Conservation (phyloP, 257 asterid genomes). For the Gentiana dahurica region DNA sequence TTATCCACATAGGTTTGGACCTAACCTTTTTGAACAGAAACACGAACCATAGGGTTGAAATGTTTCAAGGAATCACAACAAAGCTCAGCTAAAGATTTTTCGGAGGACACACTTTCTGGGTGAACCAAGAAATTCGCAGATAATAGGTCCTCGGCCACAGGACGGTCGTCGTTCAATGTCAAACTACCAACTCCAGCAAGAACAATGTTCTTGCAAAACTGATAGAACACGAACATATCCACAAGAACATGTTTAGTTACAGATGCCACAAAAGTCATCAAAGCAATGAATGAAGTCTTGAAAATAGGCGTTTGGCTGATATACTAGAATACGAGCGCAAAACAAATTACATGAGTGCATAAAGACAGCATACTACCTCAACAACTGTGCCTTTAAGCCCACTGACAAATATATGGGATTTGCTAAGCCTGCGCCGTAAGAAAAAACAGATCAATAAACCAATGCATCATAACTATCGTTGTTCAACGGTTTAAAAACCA, state of each 20-base stretch:
- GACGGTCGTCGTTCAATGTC: conserved; percentile 74
- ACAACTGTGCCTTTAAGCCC: conserved; percentile 76
- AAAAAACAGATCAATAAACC: not conserved
- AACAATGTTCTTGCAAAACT: conserved; percentile 97
- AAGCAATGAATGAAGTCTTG: too few species aligned
- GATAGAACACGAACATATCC: conserved; percentile 9
- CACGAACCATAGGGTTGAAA: conserved; percentile 96
- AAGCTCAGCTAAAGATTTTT: conserved; percentile 75
- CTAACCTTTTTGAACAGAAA: conserved; percentile 71
- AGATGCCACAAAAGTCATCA: too few species aligned
- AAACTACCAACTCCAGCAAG: conserved; percentile 97
- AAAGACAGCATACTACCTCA: conserved; percentile 42
- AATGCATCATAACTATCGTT: not conserved
- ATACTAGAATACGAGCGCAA: too few species aligned
- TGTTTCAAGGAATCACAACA: conserved; percentile 89
- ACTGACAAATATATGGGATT: conserved; percentile 74
- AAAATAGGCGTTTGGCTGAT: too few species aligned
- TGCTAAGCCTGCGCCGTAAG: conserved; percentile 53
- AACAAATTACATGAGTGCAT: not conserved
- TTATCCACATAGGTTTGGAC: not conserved
- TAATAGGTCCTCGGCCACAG: conserved; percentile 53
- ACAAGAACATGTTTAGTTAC: too few species aligned
- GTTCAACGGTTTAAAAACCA: not conserved
- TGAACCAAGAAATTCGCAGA: conserved; percentile 77
- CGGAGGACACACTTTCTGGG: conserved; percentile 26